Base-by-base conservation (phyloP, 1,284 basidiomycete species). In the Acaromyces ingoldii region DNA sequence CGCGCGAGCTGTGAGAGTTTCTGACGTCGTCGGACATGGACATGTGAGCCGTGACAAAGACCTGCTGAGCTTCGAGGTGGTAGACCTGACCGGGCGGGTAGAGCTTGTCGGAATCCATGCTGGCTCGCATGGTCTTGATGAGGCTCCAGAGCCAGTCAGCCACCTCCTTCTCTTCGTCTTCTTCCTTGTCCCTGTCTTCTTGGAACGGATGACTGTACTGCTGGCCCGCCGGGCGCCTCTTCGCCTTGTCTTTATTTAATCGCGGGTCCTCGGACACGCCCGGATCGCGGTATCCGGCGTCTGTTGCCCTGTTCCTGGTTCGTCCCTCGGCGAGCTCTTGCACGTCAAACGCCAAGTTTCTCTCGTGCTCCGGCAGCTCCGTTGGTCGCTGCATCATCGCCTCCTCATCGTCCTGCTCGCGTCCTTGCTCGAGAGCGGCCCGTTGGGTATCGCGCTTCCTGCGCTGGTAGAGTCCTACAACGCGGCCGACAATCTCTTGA, bases 401-500 rank as follows among this genome's bases (percentile, higher is more conserved):
- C 33, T 45, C 22, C 19, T 24, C 24, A 15, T 2, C 15, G 39
- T 41, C 15, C 19, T 21, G 11, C n/a, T 37, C 33, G 30, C 30
- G 30, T 13, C 28, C 13, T 1, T 24, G 6, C 24, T 39, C 17
- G n/a, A 51, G 19, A 3, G 60, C 53, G 1, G 48, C 26, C 24
- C 51, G 49, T 10, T 53, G 22, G 49, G 55, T 26, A 62, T 52
- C 58, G 71, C 33, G 51, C 29, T 28, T 60, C 50, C 49, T 65
- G 53, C 13, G 53, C 37, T 72, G 62, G 34, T 71, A 74, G 9
- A 74, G 49, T 10, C 71, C 70, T 28, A 76, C 46, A 15, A 79
- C 78, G 40, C 77, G 65, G 6, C 76, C 77, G 19, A 81, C 76
- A 48, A 81, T 80, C 61, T 81, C 79, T 49, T 79, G 77, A 13